phyloP scores from a whole-genome alignment of 2,329 filamentous ascomycete species.

The Colletotrichum gloeosporioides region DNA sequence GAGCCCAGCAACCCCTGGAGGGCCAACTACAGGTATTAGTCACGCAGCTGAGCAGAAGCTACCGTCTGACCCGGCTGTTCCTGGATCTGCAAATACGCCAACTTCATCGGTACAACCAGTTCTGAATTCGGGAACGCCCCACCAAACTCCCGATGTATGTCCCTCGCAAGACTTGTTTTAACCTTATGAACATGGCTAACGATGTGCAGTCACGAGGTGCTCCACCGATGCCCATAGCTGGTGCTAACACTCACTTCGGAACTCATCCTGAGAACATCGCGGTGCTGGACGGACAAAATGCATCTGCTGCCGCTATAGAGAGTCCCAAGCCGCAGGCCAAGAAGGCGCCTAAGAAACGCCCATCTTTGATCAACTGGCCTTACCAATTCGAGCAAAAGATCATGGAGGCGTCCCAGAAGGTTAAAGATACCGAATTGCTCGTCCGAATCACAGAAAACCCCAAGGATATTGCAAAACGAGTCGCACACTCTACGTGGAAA shows the following conservation, averaged over 20 bases:
- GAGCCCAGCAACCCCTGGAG: background rate
- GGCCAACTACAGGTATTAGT: background rate
- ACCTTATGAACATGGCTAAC: background rate
- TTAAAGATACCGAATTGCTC: background rate
- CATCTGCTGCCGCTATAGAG: background rate
- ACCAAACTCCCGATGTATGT: background rate
- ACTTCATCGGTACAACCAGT: background rate
- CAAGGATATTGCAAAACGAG: background rate
- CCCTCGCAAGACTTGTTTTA: background rate
- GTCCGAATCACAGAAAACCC: background rate
- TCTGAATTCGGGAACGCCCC: background rate
- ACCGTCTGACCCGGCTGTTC: background rate
- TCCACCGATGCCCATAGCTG: conserved; percentile 36
- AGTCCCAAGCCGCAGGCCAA: background rate
- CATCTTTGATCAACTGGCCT: background rate
- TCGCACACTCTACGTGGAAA: conserved; percentile 30
- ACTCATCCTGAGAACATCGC: background rate
- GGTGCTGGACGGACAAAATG: background rate
- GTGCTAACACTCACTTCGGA: conserved; percentile 43
- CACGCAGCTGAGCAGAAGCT: background rate
- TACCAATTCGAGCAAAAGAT: conserved; percentile 28
- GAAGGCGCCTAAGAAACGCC: background rate
- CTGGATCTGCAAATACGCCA: background rate
- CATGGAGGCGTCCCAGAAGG: conserved; percentile 2
- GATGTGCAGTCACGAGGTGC: background rate